Evolutionary conservation across 306 rosid species (phyloP).

Genomic region (Begonia masoniana): DNA sequence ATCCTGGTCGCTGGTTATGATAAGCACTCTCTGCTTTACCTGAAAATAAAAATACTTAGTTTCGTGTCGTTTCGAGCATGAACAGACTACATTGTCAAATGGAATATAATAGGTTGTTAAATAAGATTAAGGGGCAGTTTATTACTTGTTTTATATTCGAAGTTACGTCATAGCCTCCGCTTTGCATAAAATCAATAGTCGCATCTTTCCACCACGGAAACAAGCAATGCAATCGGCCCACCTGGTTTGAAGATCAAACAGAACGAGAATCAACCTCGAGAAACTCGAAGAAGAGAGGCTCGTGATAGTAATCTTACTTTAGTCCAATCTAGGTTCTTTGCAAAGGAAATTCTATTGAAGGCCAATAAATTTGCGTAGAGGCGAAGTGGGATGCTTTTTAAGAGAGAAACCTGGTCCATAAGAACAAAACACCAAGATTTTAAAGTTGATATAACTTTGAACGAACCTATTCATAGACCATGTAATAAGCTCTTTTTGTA

Average conservation of each 20-base stretch:
- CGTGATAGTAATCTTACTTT: conserved; percentile 20
- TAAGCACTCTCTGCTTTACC: conserved; percentile 39
- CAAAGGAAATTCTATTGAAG: conserved; percentile 25
- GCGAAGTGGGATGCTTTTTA: conserved; percentile 37
- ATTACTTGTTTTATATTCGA: conserved; percentile 33
- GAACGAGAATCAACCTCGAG: not conserved
- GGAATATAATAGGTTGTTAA: not conserved
- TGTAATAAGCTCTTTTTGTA: too few species aligned
- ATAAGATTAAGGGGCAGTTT: not conserved
- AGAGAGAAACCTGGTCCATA: conserved; percentile 28
- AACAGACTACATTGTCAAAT: too few species aligned
- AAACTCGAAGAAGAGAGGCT: not conserved
- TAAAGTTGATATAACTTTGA: too few species aligned
- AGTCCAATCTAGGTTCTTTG: conserved; percentile 42
- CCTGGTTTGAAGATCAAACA: conserved; percentile 15
- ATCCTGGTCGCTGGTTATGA: conserved; percentile 37
- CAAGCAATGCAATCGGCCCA: conserved; percentile 44
- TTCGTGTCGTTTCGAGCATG: too few species aligned
- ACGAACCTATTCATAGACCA: too few species aligned
- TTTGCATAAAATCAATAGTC: conserved; percentile 27
- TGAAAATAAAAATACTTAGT: conserved; percentile 1
- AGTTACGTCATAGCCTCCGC: conserved; percentile 41
- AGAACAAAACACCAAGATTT: not conserved
- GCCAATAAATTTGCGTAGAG: conserved; percentile 29
- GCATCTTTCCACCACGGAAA: conserved; percentile 53